A percentile compares a stretch with the other conserved stretches of the same genome.
These are phyloP conservation scores for Collybiopsis confluens DNA, from an alignment of 768 basidiomycete genomes.

Conservation along the genomic window DNA sequence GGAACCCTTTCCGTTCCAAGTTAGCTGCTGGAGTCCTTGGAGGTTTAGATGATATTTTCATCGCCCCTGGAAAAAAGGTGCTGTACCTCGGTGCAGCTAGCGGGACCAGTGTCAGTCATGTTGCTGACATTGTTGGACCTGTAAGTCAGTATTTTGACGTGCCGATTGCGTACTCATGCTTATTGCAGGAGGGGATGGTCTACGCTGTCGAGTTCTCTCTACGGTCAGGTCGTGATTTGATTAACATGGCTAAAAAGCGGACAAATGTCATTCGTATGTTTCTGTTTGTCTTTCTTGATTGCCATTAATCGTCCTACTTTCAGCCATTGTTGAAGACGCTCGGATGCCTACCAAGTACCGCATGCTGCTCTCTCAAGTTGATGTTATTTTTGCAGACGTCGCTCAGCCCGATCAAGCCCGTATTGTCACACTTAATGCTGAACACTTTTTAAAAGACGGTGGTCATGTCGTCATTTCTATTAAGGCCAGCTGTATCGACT, in stretches of 20 bases:
- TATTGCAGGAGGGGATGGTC: slow-evolving; percentile 80
- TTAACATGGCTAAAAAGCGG: slow-evolving; percentile 99
- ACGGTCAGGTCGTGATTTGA: slow-evolving; percentile 94
- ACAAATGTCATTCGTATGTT: slow-evolving; percentile 95
- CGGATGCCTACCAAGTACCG: slow-evolving; percentile 95
- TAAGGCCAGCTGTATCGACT: slow-evolving; percentile 99
- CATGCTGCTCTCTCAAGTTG: slow-evolving; percentile 92
- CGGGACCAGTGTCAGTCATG: slow-evolving; percentile 97
- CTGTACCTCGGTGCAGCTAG: slow-evolving; percentile 97
- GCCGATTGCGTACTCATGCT: slow-evolving; percentile 7
- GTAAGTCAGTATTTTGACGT: slow-evolving; percentile 38
- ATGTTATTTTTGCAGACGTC: slow-evolving; percentile 97
- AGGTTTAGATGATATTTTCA: slow-evolving; percentile 90
- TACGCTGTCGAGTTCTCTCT: slow-evolving; percentile 99
- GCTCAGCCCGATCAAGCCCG: slow-evolving; percentile 99
- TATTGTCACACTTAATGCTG: slow-evolving; percentile 89
- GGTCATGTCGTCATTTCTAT: slow-evolving; percentile 95
- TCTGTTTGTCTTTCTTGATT: slow-evolving; percentile 3
- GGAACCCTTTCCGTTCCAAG: slow-evolving; percentile 99
- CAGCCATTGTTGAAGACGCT: slow-evolving; percentile 96
- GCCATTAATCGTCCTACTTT: not conserved
- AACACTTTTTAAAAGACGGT: slow-evolving; percentile 91
- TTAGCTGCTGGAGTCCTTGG: slow-evolving; percentile 95
- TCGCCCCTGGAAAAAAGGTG: slow-evolving; percentile 92
- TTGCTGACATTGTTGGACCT: slow-evolving; percentile 97